These are phyloP conservation scores for Saturnispora gosingensis DNA, from an alignment of 805 yeast species.

Conservation along the genomic window DNA sequence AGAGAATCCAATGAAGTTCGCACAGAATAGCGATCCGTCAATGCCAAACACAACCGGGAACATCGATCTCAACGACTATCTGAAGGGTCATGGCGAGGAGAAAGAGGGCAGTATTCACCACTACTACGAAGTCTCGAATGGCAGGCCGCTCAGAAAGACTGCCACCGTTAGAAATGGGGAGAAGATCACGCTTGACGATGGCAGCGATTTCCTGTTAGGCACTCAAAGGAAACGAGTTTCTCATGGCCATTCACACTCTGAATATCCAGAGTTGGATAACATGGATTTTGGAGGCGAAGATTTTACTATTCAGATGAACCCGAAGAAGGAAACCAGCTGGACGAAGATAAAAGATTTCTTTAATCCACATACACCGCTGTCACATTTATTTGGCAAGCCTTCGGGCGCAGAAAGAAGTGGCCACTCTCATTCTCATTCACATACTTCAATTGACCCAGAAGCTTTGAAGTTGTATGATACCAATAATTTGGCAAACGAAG, in stretches of 20 bases:
- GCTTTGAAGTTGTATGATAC: slow-evolving; percentile 37
- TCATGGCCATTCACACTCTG: slow-evolving; percentile 26
- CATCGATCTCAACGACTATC: slow-evolving; percentile 2
- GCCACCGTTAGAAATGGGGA: slow-evolving; percentile 9
- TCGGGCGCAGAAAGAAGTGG: slow-evolving; percentile 13
- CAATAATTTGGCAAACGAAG: slow-evolving; percentile 58
- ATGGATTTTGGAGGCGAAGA: slow-evolving; percentile 25
- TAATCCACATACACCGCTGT: slow-evolving; percentile 28
- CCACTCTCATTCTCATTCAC: slow-evolving; percentile 30
- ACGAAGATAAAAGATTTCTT: slow-evolving; percentile 26
- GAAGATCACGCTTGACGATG: not conserved
- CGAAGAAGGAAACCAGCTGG: slow-evolving; percentile 19
- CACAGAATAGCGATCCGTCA: not conserved
- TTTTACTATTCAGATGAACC: slow-evolving; percentile 18
- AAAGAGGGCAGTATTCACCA: slow-evolving; percentile 12
- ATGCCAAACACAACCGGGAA: not conserved
- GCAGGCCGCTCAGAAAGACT: slow-evolving; percentile 7
- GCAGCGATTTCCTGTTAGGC: slow-evolving; percentile 4
- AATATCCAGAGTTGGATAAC: slow-evolving; percentile 21
- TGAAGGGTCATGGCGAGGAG: not conserved
- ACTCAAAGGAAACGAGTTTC: slow-evolving; percentile 13
- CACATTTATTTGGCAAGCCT: slow-evolving; percentile 17
- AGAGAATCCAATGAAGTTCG: not conserved
- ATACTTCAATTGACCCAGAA: slow-evolving; percentile 29
- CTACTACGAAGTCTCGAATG: slow-evolving; percentile 10